Conservation (phyloP, 495 filamentous ascomycete genomes). For the Astrocystis sublimbata region DNA sequence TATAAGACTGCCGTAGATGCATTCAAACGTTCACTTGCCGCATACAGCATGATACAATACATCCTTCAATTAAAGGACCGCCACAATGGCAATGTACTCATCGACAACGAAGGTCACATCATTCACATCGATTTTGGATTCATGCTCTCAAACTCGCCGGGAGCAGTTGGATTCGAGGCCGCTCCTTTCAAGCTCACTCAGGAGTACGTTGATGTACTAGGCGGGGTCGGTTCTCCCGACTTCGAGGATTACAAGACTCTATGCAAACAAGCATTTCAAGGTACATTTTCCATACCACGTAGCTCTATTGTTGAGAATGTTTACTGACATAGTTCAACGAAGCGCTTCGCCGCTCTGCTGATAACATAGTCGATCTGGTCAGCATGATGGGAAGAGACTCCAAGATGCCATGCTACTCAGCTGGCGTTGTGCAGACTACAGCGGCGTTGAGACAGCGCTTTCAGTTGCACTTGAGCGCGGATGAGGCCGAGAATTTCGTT, state of each 20-base stretch:
- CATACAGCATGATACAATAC: slow-evolving; percentile 75
- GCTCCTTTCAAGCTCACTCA: slow-evolving; percentile 78
- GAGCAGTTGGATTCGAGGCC: slow-evolving; percentile 74
- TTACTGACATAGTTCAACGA: not conserved
- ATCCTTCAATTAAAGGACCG: slow-evolving; percentile 75
- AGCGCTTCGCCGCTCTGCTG: slow-evolving; percentile 69
- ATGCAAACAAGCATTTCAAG: slow-evolving; percentile 75
- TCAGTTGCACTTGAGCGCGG: slow-evolving; percentile 70
- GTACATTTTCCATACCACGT: slow-evolving; percentile 38
- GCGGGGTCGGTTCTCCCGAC: slow-evolving; percentile 60
- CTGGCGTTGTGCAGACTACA: slow-evolving; percentile 62
- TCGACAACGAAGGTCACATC: slow-evolving; percentile 76
- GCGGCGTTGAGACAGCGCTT: slow-evolving; percentile 64
- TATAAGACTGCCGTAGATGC: slow-evolving; percentile 66
- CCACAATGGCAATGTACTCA: slow-evolving; percentile 79
- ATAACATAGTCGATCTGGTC: slow-evolving; percentile 71
- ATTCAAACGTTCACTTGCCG: slow-evolving; percentile 69
- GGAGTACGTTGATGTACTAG: slow-evolving; percentile 75
- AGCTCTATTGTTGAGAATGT: not conserved
- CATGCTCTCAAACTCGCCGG: slow-evolving; percentile 78
- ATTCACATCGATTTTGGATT: slow-evolving; percentile 84
- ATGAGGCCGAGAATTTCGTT: slow-evolving; percentile 71
- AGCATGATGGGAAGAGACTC: slow-evolving; percentile 74
- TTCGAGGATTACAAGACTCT: slow-evolving; percentile 68
- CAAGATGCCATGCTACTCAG: slow-evolving; percentile 75